Evolutionary conservation across 2,329 filamentous ascomycete genomes (phyloP).

Genomic region (Aspergillus puulaauensis): DNA sequence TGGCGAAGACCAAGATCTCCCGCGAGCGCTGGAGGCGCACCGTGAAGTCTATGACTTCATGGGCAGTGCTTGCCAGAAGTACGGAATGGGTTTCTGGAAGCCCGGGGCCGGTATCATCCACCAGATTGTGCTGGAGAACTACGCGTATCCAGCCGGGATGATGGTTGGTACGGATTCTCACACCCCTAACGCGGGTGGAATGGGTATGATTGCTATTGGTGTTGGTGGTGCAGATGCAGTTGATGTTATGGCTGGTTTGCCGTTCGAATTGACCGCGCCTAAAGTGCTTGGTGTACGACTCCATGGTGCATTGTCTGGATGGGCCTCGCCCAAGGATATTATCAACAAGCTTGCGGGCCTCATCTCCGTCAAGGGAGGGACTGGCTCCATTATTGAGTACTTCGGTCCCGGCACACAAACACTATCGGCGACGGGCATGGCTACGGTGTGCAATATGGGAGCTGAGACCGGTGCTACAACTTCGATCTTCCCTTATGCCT

Average conservation of each 20-base stretch:
- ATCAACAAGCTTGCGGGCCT: constrained; percentile 97
- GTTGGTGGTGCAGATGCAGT: constrained; percentile 98
- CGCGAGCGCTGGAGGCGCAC: constrained; percentile 87
- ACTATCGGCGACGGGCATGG: constrained; percentile 83
- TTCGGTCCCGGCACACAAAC: constrained; percentile 69
- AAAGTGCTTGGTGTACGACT: constrained; percentile 96
- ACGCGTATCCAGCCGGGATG: constrained; percentile 96
- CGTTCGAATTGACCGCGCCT: constrained; percentile 97
- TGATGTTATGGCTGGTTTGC: constrained; percentile 95
- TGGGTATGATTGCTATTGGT: constrained; percentile 92
- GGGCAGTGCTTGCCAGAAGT: constrained; percentile 73
- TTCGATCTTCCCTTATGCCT: constrained; percentile 95
- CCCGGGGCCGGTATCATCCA: constrained; percentile 99
- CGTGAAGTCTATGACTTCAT: constrained; percentile 99
- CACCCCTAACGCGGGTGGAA: constrained; percentile 94
- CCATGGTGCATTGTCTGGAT: constrained; percentile 83
- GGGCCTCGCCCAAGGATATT: constrained; percentile 93
- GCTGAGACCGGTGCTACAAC: constrained; percentile 73
- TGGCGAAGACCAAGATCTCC: constrained; percentile 90
- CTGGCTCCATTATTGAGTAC: constrained; percentile 70
- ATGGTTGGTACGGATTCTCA: constrained; percentile 98
- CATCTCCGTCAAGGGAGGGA: constrained; percentile 96
- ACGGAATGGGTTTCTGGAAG: constrained; percentile 99
- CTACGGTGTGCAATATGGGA: constrained; percentile 72
- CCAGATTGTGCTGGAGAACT: constrained; percentile 98